Evolutionary conservation across 495 filamentous ascomycete genomes (phyloP).

Genomic region (Penicillium canariense): DNA sequence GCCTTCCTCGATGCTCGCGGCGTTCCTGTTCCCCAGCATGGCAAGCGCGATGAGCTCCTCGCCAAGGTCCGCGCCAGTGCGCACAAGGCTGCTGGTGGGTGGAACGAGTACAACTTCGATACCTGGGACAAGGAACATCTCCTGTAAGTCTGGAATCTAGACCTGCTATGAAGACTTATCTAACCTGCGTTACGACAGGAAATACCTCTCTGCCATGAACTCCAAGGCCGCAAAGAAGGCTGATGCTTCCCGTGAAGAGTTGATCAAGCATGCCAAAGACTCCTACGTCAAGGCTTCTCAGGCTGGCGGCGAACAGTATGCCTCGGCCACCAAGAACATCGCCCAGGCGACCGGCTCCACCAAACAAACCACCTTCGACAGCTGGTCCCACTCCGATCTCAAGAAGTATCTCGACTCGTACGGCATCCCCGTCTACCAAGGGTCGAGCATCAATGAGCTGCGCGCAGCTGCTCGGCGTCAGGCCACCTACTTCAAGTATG

Average conservation of each 20-base stretch:
- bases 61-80: constrained; percentile 69
- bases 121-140: constrained; percentile 77
- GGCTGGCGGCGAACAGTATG: constrained; percentile 64
- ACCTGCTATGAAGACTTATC: not conserved
- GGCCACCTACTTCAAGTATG: constrained; percentile 74
- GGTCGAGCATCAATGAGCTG: constrained; percentile 62
- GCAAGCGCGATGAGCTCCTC: constrained; percentile 76
- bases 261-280: constrained; percentile 67
- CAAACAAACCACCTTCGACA: constrained; percentile 71
- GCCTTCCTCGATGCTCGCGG: constrained; percentile 58
- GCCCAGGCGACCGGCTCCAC: constrained; percentile 63
- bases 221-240: constrained; percentile 65
- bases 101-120: constrained; percentile 80
- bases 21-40: constrained; percentile 68
- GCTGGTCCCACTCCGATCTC: constrained; percentile 78
- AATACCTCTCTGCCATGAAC: constrained; percentile 67
- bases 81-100: constrained; percentile 70
- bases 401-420: constrained; percentile 82
- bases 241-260: constrained; percentile 67
- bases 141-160: constrained; percentile 43
- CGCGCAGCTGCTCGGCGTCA: constrained; percentile 68
- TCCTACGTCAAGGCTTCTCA: constrained; percentile 69
- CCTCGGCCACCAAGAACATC: constrained; percentile 72
- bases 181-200: constrained; percentile 40
- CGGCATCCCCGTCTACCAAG: constrained; percentile 71